Percentiles rank a stretch among this genome's conserved stretches.
phyloP scores from a whole-genome alignment of 495 filamentous ascomycete species.

The Penicillium malachiteum region DNA sequence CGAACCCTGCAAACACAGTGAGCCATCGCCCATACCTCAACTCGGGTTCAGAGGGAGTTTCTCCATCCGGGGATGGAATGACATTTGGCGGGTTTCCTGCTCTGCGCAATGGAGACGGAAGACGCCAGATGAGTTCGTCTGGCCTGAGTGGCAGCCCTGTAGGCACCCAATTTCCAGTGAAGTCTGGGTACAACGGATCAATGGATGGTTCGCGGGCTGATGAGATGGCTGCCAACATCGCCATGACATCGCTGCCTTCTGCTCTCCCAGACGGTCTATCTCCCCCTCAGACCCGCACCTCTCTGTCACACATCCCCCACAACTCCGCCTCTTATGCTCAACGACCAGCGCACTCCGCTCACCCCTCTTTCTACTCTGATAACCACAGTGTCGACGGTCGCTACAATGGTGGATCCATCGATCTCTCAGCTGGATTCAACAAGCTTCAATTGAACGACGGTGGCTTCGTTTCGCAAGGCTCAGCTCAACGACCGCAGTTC shows the following conservation, averaged over 20 bases:
- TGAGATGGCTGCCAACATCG: slow-evolving; percentile 27
- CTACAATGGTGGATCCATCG: slow-evolving; percentile 30
- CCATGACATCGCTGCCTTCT: slow-evolving; percentile 30
- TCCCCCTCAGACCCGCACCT: slow-evolving; percentile 26
- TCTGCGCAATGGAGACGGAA: slow-evolving; percentile 31
- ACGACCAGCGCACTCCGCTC: slow-evolving; percentile 33
- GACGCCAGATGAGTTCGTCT: slow-evolving; percentile 32
- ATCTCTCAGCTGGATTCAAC: slow-evolving; percentile 32
- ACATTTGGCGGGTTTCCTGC: slow-evolving; percentile 30
- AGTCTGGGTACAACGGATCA: slow-evolving; percentile 28
- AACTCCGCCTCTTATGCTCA: slow-evolving; percentile 41
- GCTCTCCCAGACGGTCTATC: slow-evolving; percentile 32
- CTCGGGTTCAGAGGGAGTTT: slow-evolving; percentile 31
- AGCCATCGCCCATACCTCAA: slow-evolving; percentile 37
- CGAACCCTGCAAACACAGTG: slow-evolving; percentile 18
- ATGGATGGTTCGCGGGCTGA: slow-evolving; percentile 33
- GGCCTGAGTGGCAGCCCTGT: slow-evolving; percentile 34
- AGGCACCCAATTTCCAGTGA: slow-evolving; percentile 28
- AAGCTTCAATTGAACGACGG: slow-evolving; percentile 39
- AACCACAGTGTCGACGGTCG: slow-evolving; percentile 35
- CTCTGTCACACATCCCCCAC: slow-evolving; percentile 38
- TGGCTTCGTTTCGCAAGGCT: slow-evolving; percentile 19
- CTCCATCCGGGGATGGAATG: slow-evolving; percentile 36
- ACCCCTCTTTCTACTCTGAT: slow-evolving; percentile 44
- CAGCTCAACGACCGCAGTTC: slow-evolving; percentile 29